Conservation (phyloP, 768 basidiomycete species). For the Gelatoporia subvermispora region DNA sequence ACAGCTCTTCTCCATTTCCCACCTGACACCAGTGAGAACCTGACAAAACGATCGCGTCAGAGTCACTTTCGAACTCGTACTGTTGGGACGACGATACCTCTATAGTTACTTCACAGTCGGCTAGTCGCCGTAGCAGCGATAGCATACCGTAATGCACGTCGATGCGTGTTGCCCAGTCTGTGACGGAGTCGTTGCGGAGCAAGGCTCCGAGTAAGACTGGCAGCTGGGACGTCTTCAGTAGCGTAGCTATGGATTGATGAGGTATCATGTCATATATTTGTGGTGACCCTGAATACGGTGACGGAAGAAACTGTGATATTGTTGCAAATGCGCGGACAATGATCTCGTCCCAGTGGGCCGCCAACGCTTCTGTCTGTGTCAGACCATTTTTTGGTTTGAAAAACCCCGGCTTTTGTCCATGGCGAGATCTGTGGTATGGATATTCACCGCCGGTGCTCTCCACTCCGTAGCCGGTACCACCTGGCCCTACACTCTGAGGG, state of each 20-base stretch:
- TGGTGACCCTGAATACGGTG: constrained; percentile 39
- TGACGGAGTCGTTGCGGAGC: constrained; percentile 52
- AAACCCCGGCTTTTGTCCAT: too few species aligned
- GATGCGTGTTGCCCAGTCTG: constrained; percentile 45
- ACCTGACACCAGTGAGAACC: constrained; percentile 36
- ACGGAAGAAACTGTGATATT: constrained; percentile 38
- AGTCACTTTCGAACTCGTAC: not conserved
- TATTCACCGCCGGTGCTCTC: constrained; percentile 7
- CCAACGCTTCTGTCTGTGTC: constrained; percentile 11
- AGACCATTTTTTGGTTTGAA: not conserved
- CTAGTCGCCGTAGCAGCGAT: constrained; percentile 40
- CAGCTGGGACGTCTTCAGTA: constrained; percentile 42
- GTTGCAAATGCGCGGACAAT: constrained; percentile 34
- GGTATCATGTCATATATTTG: constrained; percentile 47
- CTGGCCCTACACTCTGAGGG: constrained; percentile 38
- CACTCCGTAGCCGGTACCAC: constrained; percentile 47
- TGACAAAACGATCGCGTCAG: not conserved
- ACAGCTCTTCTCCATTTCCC: constrained; percentile 32
- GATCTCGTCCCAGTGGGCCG: constrained; percentile 36
- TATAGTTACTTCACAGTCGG: constrained; percentile 48
- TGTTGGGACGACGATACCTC: constrained; percentile 9
- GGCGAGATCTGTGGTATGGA: not conserved
- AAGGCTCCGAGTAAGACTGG: constrained; percentile 41
- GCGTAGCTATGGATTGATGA: constrained; percentile 36
- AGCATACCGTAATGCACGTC: constrained; percentile 47